A percentile compares a stretch with the other conserved stretches of the same genome.
These are phyloP conservation scores for Nissolia schottii DNA, from an alignment of 306 rosid genomes.

Conservation along the genomic window DNA sequence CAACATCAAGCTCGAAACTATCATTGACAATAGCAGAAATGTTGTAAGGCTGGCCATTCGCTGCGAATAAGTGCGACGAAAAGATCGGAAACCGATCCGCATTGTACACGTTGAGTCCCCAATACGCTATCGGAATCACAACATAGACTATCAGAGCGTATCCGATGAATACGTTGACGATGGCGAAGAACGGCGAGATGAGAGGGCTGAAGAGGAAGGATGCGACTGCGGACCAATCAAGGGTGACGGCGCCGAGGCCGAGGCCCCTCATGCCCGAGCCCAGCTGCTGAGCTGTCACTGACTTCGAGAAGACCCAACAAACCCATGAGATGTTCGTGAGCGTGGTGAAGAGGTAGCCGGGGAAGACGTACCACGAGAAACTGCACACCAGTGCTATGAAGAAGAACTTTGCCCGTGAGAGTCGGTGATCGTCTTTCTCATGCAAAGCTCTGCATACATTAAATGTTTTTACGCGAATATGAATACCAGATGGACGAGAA, in stretches of 20 bases:
- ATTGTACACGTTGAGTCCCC: slow-evolving; percentile 51
- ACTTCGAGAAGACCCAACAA: slow-evolving; percentile 75
- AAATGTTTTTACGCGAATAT: too few species aligned
- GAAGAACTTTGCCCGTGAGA: slow-evolving; percentile 66
- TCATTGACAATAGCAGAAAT: slow-evolving; percentile 58
- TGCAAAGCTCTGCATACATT: slow-evolving; percentile 72
- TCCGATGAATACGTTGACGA: slow-evolving; percentile 59
- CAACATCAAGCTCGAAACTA: slow-evolving; percentile 49
- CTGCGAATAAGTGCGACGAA: slow-evolving; percentile 66
- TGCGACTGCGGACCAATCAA: slow-evolving; percentile 68
- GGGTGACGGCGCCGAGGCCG: slow-evolving; percentile 72
- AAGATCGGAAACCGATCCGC: slow-evolving; percentile 70
- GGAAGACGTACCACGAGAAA: slow-evolving; percentile 63
- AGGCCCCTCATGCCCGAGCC: slow-evolving; percentile 84
- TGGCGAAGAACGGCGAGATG: slow-evolving; percentile 71
- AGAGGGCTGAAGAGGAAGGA: slow-evolving; percentile 82
- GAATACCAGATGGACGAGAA: too few species aligned
- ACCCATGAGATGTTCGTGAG: slow-evolving; percentile 81
- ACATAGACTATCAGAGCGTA: slow-evolving; percentile 42
- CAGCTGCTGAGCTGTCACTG: slow-evolving; percentile 76
- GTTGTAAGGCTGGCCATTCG: slow-evolving; percentile 50
- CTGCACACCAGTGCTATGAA: slow-evolving; percentile 61
- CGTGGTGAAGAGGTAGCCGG: slow-evolving; percentile 70
- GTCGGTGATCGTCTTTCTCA: slow-evolving; percentile 53
- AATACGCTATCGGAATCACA: slow-evolving; percentile 54